phyloP scores from a whole-genome alignment of 192 early-diverging fungal species.

The Gaertneriomyces semiglobifer region DNA sequence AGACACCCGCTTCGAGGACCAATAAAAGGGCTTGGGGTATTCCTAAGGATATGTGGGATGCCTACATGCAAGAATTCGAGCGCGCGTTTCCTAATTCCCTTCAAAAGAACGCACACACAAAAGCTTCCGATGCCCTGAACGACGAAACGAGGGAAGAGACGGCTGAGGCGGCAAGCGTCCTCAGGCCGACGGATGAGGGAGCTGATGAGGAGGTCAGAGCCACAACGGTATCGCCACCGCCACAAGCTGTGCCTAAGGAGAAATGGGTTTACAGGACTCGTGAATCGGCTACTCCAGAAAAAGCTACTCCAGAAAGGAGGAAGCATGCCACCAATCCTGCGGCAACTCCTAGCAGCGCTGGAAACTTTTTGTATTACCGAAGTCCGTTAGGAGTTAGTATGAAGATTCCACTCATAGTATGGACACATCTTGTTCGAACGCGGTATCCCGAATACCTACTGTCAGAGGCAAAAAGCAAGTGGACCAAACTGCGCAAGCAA shows the following conservation, averaged over 20 bases:
- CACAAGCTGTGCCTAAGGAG: too few relatives aligned
- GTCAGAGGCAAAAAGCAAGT: neutral
- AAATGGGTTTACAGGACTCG: too few relatives aligned
- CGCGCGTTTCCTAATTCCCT: neutral
- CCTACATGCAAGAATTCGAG: slow-evolving; percentile 11
- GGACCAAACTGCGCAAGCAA: neutral
- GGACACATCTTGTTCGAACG: slow-evolving; percentile 16
- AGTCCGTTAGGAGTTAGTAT: too few relatives aligned
- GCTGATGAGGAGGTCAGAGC: too few relatives aligned
- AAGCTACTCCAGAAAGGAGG: too few relatives aligned
- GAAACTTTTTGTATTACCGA: too few relatives aligned
- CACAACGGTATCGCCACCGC: too few relatives aligned
- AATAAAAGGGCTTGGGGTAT: slow-evolving; percentile 16
- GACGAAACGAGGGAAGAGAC: neutral
- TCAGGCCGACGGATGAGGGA: neutral
- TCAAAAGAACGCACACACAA: neutral
- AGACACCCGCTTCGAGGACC: neutral
- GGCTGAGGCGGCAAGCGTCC: neutral
- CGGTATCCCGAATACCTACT: neutral
- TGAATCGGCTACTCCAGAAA: too few relatives aligned
- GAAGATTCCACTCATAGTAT: slow-evolving; percentile 6
- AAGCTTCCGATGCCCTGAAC: neutral
- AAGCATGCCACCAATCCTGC: too few relatives aligned
- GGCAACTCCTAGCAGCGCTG: too few relatives aligned
- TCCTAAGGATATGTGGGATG: slow-evolving; percentile 5